Percentiles rank a stretch among this genome's conserved stretches.
phyloP scores from a whole-genome alignment of 768 basidiomycete genomes.

The Pleurotus tuber-regium region DNA sequence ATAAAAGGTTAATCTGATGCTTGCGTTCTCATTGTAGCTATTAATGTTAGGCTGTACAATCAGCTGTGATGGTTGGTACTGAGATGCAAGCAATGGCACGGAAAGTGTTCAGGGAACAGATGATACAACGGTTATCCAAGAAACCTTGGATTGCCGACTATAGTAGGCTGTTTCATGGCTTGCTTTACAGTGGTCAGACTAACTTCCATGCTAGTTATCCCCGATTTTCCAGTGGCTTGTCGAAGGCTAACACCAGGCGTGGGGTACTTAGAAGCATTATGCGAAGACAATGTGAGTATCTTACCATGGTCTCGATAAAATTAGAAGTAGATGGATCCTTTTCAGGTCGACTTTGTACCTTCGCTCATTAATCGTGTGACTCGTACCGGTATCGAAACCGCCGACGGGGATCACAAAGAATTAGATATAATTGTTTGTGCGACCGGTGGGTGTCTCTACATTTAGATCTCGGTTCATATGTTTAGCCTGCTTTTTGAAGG shows the following conservation, averaged over 20 bases:
- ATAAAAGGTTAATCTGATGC: neutral
- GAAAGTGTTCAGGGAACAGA: slow-evolving; percentile 37
- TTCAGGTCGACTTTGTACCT: slow-evolving; percentile 52
- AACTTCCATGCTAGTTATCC: slow-evolving; percentile 42
- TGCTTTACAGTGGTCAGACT: neutral
- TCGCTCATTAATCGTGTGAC: slow-evolving; percentile 50
- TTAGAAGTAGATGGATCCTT: neutral
- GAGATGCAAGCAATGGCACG: slow-evolving; percentile 34
- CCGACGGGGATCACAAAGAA: slow-evolving; percentile 50
- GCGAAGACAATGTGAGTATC: slow-evolving; percentile 51
- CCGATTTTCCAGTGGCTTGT: slow-evolving; percentile 57
- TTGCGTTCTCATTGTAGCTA: neutral
- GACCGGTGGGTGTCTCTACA: slow-evolving; percentile 39
- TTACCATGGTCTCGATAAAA: neutral
- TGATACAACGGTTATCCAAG: slow-evolving; percentile 48
- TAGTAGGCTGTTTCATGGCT: slow-evolving; percentile 26
- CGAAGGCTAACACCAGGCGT: slow-evolving; percentile 66
- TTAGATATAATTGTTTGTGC: slow-evolving; percentile 64
- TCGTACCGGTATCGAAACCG: slow-evolving; percentile 52
- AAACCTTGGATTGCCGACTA: slow-evolving; percentile 62
- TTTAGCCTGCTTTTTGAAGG: slow-evolving; percentile 28
- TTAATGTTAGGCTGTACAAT: slow-evolving; percentile 34
- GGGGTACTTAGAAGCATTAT: slow-evolving; percentile 65
- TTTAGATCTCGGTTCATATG: neutral
- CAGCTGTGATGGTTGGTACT: slow-evolving; percentile 38